These are phyloP conservation scores for Rutstroemia sp. DNA, from an alignment of 2,329 filamentous ascomycete genomes.

Conservation along the genomic window DNA sequence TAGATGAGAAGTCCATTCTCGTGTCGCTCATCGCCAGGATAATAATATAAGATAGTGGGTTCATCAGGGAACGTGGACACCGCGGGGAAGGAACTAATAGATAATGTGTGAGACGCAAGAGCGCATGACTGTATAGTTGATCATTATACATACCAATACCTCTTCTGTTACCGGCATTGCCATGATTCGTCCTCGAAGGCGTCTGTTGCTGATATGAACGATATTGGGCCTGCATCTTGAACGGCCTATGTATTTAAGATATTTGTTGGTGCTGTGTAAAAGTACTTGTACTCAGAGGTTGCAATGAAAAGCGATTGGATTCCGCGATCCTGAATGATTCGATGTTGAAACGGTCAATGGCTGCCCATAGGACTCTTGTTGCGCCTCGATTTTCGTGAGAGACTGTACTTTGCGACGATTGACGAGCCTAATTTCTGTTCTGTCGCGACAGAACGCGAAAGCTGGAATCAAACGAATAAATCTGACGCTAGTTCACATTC, in stretches of 20 bases:
- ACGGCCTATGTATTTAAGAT: background rate
- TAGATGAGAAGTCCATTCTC: background rate
- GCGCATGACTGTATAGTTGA: slow-evolving; percentile 10
- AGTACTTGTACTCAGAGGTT: background rate
- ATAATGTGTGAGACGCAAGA: slow-evolving; percentile 12
- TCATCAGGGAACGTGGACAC: background rate
- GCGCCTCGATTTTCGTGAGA: background rate
- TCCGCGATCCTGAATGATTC: too few species aligned
- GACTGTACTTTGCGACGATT: background rate
- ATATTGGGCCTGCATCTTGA: slow-evolving; percentile 10
- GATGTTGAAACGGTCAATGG: background rate
- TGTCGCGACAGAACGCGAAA: background rate
- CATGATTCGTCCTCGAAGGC: slow-evolving; percentile 27
- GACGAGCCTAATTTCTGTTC: background rate
- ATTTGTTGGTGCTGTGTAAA: background rate
- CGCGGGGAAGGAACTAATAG: slow-evolving; percentile 29
- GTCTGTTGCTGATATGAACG: slow-evolving; percentile 10
- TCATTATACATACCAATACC: slow-evolving; percentile 29
- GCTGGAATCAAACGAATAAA: background rate
- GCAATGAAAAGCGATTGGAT: too few species aligned
- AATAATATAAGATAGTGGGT: background rate
- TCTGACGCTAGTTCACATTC: background rate
- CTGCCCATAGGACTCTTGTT: background rate
- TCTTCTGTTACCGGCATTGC: slow-evolving; percentile 23
- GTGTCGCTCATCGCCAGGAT: background rate